Evolutionary conservation across 208 protist genomes (phyloP), one percentile per base, ranked within the genome.

Genomic region (Trypanosoma platydactyli): DNA sequence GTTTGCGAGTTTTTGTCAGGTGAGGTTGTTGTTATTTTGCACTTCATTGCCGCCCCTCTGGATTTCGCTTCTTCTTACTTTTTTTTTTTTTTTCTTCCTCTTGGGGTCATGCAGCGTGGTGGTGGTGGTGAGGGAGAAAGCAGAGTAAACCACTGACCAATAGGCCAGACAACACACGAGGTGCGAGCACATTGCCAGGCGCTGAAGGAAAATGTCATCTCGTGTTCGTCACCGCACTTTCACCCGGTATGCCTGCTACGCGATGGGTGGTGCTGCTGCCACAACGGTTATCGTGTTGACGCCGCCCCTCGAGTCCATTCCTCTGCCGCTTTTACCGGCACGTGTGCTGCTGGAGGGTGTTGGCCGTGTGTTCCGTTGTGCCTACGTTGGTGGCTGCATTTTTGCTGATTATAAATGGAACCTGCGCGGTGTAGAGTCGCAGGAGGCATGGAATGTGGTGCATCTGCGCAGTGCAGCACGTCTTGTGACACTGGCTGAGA

Each of bases 331-430:
- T 53, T 76, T 95, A 30, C 83, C 83, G 3, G 62, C 80, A 50
- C 80, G 86, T 20, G 90, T 95, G 42, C 62, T 95, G 57, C 52
- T 90, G 12, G 90, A 95, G 49, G 90, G 90, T 30, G 57, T 92
- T 44, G 90, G 84, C 24, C 86, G 90, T 53, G 83, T 91, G 0
- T 73, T 68, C 12, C 90, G 90, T n/a, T 95, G 90, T 60, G 81
- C 67, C 0, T 79, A 83, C 71, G 79, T 84, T 3, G 83, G 84
- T 7, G 80, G 69, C 1, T 64, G 71, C 13, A 89, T 95, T 18
- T 83, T 89, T 44, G 64, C 68, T 13, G 90, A 95, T 69, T 95
- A 95, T 70, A 60, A 62, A 45, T 84, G 80, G 68, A 82, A 69
- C 73, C 68, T 95, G 16, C 71, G 49, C 27, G 71, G 73, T 46